These are phyloP conservation scores for Aristolochia californica DNA, from an alignment of 164 flowering plant genomes.

Conservation along the genomic window DNA sequence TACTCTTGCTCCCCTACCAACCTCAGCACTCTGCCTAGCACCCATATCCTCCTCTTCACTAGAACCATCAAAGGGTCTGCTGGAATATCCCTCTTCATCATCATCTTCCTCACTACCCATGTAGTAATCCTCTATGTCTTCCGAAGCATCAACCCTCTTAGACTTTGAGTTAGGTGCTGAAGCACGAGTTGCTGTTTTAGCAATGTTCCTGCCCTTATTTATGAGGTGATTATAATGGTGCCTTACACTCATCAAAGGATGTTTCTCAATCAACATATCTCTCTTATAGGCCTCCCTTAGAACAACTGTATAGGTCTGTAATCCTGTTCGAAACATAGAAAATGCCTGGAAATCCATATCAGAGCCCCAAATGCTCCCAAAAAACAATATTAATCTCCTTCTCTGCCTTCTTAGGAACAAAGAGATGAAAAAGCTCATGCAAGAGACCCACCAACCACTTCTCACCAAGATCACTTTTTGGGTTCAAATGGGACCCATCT, in stretches of 20 bases:
- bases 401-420: conserved; percentile 72
- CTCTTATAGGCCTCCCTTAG: conserved; percentile 77
- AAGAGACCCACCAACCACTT: conserved; percentile 70
- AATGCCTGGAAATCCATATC: conserved; percentile 77
- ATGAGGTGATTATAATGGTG: conserved; percentile 63
- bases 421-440: conserved; percentile 68
- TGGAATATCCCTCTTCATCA: conserved; percentile 15
- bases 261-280: conserved; percentile 54
- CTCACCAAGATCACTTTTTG: conserved; percentile 68
- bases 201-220: conserved; percentile 36
- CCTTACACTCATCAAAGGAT: conserved; percentile 63
- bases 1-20: neutral
- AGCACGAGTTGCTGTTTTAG: neutral
- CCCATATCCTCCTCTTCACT: neutral
- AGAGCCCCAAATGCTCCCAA: conserved; percentile 71
- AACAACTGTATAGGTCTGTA: conserved; percentile 64
- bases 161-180: neutral
- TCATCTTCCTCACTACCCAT: conserved; percentile 9
- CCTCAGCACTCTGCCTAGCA: conserved; percentile 13
- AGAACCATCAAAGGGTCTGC: conserved; percentile 1
- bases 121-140: conserved; percentile 20
- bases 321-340: conserved; percentile 75
- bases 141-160: neutral
- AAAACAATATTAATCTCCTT: conserved; percentile 36
- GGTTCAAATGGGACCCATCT: conserved; percentile 48